Base-by-base conservation (phyloP, 148 eudicot genomes). In the Chenopodium formosanum region DNA sequence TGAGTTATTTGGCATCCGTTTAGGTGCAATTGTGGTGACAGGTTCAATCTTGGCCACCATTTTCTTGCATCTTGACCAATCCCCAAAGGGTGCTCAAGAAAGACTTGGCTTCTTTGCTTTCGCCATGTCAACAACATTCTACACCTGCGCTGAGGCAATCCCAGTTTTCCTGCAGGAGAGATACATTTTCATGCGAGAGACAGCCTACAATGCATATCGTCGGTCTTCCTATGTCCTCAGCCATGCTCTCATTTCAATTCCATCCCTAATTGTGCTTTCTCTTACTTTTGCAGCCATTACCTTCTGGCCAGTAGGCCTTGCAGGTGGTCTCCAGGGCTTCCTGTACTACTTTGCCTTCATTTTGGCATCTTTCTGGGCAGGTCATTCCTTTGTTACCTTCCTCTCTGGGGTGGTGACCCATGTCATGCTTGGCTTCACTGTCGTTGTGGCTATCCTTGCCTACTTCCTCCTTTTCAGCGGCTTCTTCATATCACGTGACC, bases 91-190 rank as follows among this genome's bases (percentile, higher is more conserved):
- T 0, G 88, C 90, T 16, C 85, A 91, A 73, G 98, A 94, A 29
- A 73, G 97, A 23, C 37, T 94, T 2, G 94, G 92, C 2, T 94
- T 94, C 81, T 92, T 91, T 73, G 94, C 98, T 7, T 94, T 94
- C 53, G 98, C 98, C n/a, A 91, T 92, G 97, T 91, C 97, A 53
- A 94, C 98, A n/a, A 92, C 85, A 32, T 94, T 92, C 86, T 94
- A 94, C 86, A 94, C 94, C 0, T 94, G 98, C 29, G 97, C 98
- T 0, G 98, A 94, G 75, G 98, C 98, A 48, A 87, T 94, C 32
- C 98, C 98, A 0, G 86, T 73, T 7, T 94, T 94, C 84, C 92
- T 94, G 23, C 90, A 88, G 73, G 94, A 94, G 70, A 80, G 98
- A 8, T 91, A 90, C 87, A 94, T 94, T 22, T 93, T 94, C 82